These are phyloP conservation scores for Nothophaeocryptopus gaeumannii DNA, from an alignment of 2,329 filamentous ascomycete species.

Conservation along the genomic window DNA sequence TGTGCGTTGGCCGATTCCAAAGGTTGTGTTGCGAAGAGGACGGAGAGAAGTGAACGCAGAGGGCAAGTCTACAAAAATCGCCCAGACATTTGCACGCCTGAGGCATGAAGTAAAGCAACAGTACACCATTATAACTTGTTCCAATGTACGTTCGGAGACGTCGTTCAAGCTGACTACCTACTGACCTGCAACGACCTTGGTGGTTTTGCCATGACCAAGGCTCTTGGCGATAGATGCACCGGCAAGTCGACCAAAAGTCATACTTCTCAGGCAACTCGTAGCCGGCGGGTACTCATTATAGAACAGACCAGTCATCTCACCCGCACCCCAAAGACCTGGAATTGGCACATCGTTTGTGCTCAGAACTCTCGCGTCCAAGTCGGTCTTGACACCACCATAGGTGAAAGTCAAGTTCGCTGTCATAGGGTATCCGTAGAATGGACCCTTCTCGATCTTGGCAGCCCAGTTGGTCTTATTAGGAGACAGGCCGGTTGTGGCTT, in stretches of 20 bases:
- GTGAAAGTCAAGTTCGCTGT: constrained; percentile 32
- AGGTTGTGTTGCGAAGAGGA: too few relatives aligned
- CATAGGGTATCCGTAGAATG: constrained; percentile 40
- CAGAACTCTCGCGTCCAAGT: constrained; percentile 40
- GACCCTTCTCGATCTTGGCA: constrained; percentile 37
- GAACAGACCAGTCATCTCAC: constrained; percentile 37
- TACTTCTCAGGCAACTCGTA: constrained; percentile 33
- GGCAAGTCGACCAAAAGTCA: constrained; percentile 36
- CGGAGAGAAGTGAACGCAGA: too few relatives aligned
- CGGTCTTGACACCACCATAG: constrained; percentile 42
- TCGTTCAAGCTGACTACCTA: too few relatives aligned
- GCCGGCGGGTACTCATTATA: constrained; percentile 39
- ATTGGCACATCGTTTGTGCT: constrained; percentile 41
- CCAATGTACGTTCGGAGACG: too few relatives aligned
- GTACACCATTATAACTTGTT: too few relatives aligned
- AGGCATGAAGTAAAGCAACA: too few relatives aligned
- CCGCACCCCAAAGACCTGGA: constrained; percentile 37
- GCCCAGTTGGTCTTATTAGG: constrained; percentile 44
- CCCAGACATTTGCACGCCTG: too few relatives aligned
- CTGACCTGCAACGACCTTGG: too few relatives aligned
- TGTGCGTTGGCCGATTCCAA: too few relatives aligned
- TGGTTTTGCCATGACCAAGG: not conserved
- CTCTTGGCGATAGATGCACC: constrained; percentile 32
- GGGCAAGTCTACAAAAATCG: too few relatives aligned
- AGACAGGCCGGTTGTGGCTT: constrained; percentile 38